phyloP scores from a whole-genome alignment of 2,329 filamentous ascomycete species.

The Diaporthe citrichinensis region DNA sequence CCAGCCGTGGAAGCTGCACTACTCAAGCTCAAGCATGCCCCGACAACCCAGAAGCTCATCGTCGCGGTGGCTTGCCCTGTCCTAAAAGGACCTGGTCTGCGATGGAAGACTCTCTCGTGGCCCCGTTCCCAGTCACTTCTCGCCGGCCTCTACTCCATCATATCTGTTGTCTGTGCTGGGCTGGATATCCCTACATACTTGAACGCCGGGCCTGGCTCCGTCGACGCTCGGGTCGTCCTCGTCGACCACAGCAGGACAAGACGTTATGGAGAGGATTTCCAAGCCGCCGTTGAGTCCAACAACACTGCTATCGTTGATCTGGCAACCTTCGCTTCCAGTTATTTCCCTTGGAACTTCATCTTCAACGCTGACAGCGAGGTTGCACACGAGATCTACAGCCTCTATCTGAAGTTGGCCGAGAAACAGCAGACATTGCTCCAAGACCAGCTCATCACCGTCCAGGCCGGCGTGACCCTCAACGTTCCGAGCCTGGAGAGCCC shows the following conservation, averaged over 20 bases:
- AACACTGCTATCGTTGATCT: slow-evolving; percentile 65
- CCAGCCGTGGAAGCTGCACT: slow-evolving; percentile 70
- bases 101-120: slow-evolving; percentile 73
- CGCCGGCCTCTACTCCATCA: slow-evolving; percentile 82
- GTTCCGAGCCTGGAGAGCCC: slow-evolving; percentile 44
- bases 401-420: slow-evolving; percentile 64
- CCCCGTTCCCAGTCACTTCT: slow-evolving; percentile 79
- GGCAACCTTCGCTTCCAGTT: slow-evolving; percentile 64
- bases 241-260: slow-evolving; percentile 70
- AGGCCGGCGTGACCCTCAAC: slow-evolving; percentile 66
- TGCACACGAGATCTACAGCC: slow-evolving; percentile 70
- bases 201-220: slow-evolving; percentile 72
- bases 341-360: slow-evolving; percentile 74
- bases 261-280: slow-evolving; percentile 51
- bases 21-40: slow-evolving; percentile 58
- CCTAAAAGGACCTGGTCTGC: slow-evolving; percentile 65
- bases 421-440: slow-evolving; percentile 62
- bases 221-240: slow-evolving; percentile 83
- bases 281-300: slow-evolving; percentile 57
- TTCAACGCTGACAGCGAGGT: slow-evolving; percentile 77
- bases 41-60: slow-evolving; percentile 56
- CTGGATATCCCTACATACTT: slow-evolving; percentile 72
- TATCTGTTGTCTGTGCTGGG: slow-evolving; percentile 79
- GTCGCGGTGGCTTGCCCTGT: slow-evolving; percentile 75
- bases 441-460: slow-evolving; percentile 65